Evolutionary conservation across 140 eudicot species (phyloP).

Genomic region (Flaveria floridana): DNA sequence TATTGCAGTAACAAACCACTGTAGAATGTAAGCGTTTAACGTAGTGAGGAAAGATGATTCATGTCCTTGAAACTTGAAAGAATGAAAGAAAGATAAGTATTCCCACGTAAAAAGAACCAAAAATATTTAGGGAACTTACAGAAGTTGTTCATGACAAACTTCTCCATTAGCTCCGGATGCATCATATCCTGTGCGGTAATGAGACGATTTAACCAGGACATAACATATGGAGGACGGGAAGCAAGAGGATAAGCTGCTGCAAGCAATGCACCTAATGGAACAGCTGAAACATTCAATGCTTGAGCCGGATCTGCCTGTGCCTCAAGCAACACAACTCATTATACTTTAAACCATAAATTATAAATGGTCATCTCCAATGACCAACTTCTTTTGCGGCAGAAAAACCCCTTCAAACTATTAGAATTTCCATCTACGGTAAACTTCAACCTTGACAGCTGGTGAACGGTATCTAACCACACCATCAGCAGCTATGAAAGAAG

Average conservation of each 20-base stretch:
- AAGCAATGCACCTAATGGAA: constrained; percentile 69
- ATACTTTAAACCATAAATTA: constrained; percentile 7
- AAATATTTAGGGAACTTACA: constrained; percentile 43
- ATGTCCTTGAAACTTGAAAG: constrained; percentile 1
- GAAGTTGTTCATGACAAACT: constrained; percentile 64
- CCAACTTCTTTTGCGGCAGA: not conserved
- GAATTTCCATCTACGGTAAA: not conserved
- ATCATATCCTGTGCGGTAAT: constrained; percentile 68
- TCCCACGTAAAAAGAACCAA: not conserved
- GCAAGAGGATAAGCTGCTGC: constrained; percentile 76
- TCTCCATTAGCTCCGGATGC: constrained; percentile 68
- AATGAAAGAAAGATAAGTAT: constrained; percentile 1
- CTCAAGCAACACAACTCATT: constrained; percentile 13
- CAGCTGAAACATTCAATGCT: constrained; percentile 56
- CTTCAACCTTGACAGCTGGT: not conserved
- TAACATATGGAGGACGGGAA: constrained; percentile 66
- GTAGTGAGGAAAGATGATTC: not conserved
- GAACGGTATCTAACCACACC: not conserved
- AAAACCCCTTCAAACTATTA: constrained; percentile 6
- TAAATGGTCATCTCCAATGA: not conserved
- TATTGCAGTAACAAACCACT: constrained; percentile 12
- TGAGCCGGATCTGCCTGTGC: constrained; percentile 69
- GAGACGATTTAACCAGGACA: constrained; percentile 70
- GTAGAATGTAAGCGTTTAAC: not conserved
- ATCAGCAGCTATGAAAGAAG: not conserved